Conservation (phyloP, 2,329 filamentous ascomycete species). For the Purpureocillium takamizusanense region DNA sequence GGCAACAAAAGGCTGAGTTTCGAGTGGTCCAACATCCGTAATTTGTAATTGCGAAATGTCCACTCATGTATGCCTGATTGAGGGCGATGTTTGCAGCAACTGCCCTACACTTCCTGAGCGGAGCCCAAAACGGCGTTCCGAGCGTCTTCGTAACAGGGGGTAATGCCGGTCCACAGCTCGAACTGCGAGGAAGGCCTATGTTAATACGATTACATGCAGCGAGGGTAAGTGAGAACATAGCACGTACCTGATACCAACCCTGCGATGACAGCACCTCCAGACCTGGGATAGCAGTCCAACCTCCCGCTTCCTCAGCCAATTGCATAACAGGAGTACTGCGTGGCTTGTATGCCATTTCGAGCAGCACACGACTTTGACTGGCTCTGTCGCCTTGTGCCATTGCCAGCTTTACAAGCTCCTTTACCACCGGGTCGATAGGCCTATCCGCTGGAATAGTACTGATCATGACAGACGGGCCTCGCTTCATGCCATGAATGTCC, state of each 20-base stretch:
- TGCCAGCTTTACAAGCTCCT: constrained; percentile 50
- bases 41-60: too few species aligned
- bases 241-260: constrained; percentile 72
- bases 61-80: too few species aligned
- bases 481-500: constrained; percentile 39
- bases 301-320: constrained; percentile 59
- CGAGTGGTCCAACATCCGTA: too few species aligned
- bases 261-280: constrained; percentile 85
- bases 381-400: constrained; percentile 28
- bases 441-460: constrained; percentile 86
- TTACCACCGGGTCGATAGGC: constrained; percentile 66
- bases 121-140: constrained; percentile 46
- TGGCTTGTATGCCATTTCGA: constrained; percentile 98
- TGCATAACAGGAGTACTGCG: constrained; percentile 75
- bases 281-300: constrained; percentile 79
- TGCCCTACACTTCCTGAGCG: neutral
- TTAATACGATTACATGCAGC: constrained; percentile 1
- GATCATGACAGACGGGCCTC: constrained; percentile 57
- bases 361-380: constrained; percentile 46
- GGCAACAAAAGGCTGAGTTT: too few species aligned
- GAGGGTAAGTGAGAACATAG: too few species aligned
- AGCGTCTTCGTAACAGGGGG: constrained; percentile 61
- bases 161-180: constrained; percentile 76
- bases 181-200: constrained; percentile 41
- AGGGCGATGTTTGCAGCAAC: too few species aligned